Evolutionary conservation across 768 basidiomycete species (phyloP), one percentile per base, ranked within the genome.

Genomic region (Agrocybe pediades): DNA sequence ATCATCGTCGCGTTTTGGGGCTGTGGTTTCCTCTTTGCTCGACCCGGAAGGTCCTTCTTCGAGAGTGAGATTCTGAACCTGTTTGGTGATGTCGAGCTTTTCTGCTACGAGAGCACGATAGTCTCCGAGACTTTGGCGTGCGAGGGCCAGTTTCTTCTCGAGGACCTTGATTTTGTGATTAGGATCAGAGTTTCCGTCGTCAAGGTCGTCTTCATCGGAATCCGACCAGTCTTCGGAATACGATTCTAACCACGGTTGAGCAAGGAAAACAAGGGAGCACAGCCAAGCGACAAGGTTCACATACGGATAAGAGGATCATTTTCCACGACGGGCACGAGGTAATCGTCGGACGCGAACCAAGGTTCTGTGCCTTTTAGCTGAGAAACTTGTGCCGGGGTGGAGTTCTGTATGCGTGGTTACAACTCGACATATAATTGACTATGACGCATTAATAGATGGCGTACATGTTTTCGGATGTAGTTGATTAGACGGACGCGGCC

Each of bases 281-380:
- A 21, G 24, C n/a, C 51, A 17, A n/a, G 24, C 23, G 15, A 36
- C 7, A 44, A 23, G 9, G 76, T 41, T 20, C 8, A 77, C 89
- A 64, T 63, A 97, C 96, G 91, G 20, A 98, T 85, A 11, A 97
- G 71, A 1, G 93, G 89, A 65, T 98, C 96, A 61, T 95, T 88
- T 62, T 90, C 86, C 40, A 97, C 59, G 24, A 82, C 84, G 2
- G 96, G 96, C 36, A 83, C 80, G 19, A 98, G 82, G 64, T 92
- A 92, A 51, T 83, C 82, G 64, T 98, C 95, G 7, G 85, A 82
- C 11, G 73, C 66, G 56, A 95, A 83, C 60, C 92, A 80, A 0
- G 76, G 48, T 65, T 92, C 89, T 0, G 70, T 65, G 19, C 85
- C 84, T 25, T 77, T 79, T 51, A 92, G 62, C 40, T 63, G 63